These are phyloP conservation scores for Hyaloperonospora arabidopsidis DNA, from an alignment of 352 stramenopile genomes.

Conservation along the genomic window DNA sequence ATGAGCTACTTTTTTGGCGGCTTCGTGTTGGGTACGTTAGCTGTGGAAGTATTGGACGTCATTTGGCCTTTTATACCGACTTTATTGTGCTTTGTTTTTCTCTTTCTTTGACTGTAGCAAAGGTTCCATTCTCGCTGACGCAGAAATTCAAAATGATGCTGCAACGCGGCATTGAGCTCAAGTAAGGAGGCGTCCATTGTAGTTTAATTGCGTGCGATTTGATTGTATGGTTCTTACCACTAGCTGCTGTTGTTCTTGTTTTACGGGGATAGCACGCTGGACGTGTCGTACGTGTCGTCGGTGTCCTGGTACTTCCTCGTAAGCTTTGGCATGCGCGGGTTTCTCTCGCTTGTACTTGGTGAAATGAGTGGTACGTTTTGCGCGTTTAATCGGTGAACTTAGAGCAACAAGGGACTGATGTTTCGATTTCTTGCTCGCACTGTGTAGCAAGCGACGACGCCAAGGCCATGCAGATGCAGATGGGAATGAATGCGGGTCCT, in stretches of 20 bases:
- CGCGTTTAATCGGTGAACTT: neutral
- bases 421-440: neutral
- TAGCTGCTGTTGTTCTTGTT: slow-evolving; percentile 6
- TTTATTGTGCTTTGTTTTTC: slow-evolving; percentile 1
- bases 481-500: slow-evolving; percentile 80
- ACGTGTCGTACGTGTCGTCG: slow-evolving; percentile 96
- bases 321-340: slow-evolving; percentile 96
- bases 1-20: slow-evolving; percentile 98
- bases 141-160: slow-evolving; percentile 98
- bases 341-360: slow-evolving; percentile 94
- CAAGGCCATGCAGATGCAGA: slow-evolving; percentile 89
- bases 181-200: slow-evolving; percentile 28
- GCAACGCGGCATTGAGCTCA: slow-evolving; percentile 94
- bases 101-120: slow-evolving; percentile 46
- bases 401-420: neutral
- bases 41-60: neutral
- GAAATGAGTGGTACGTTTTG: slow-evolving; percentile 66
- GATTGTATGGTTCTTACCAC: neutral
- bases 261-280: slow-evolving; percentile 71
- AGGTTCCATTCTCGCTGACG: slow-evolving; percentile 97
- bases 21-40: slow-evolving; percentile 88
- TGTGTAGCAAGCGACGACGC: slow-evolving; percentile 74
- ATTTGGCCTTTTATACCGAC: neutral
- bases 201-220: neutral
- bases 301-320: slow-evolving; percentile 99